These are phyloP conservation scores for Ricinus communis DNA, from an alignment of 345 rosid species.

Conservation along the genomic window DNA sequence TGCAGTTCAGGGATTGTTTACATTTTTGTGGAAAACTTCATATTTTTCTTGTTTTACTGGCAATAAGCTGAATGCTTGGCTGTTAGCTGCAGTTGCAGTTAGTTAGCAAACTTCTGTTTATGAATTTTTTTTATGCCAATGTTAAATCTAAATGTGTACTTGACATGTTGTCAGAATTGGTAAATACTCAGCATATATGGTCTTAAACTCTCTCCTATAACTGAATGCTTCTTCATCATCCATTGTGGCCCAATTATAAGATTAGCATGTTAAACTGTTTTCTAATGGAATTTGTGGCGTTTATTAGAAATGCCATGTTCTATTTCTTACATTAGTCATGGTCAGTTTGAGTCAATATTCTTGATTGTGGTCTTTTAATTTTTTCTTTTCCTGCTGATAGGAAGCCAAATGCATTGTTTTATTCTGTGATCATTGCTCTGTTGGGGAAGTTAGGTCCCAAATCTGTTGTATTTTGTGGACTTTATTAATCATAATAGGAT, in stretches of 20 bases:
- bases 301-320: not conserved
- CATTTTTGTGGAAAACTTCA: conserved; percentile 2
- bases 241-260: not conserved
- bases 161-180: not conserved
- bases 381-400: too few species aligned
- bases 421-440: too few species aligned
- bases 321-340: not conserved
- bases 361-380: not conserved
- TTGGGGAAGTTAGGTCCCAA: too few species aligned
- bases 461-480: too few species aligned
- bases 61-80: conserved; percentile 11
- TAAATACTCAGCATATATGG: not conserved
- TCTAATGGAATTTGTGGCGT: too few species aligned
- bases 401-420: too few species aligned
- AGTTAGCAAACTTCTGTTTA: conserved; percentile 1
- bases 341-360: not conserved
- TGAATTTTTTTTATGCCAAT: not conserved
- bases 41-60: conserved; percentile 6
- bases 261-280: too few species aligned
- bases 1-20: not conserved
- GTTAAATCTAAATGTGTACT: not conserved
- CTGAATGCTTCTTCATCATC: not conserved
- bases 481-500: too few species aligned
- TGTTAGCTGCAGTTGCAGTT: conserved; percentile 3
- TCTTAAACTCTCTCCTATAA: not conserved